phyloP scores from a whole-genome alignment of 305 asterid species.

The Fraxinus baroniana region DNA sequence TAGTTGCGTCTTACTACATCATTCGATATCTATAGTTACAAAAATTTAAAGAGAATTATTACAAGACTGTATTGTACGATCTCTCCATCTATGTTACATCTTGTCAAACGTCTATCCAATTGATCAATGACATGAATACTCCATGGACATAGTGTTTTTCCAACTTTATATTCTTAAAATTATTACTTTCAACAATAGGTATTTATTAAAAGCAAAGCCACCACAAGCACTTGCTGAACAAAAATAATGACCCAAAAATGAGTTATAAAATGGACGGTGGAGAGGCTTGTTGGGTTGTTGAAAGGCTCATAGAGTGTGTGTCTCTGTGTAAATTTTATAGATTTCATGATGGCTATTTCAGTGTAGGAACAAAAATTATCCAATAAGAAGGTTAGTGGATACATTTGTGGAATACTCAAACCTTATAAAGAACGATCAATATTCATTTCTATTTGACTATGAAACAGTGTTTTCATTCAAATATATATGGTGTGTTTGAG shows the following conservation, averaged over 20 bases:
- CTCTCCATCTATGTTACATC: background rate
- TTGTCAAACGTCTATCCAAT: background rate
- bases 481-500: too few species aligned
- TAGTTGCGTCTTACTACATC: background rate
- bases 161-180: background rate
- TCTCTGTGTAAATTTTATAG: background rate
- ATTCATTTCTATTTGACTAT: background rate
- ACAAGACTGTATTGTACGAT: background rate
- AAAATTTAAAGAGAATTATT: background rate
- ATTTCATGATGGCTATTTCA: background rate
- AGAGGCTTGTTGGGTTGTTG: background rate
- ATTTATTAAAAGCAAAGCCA: background rate
- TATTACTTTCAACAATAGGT: background rate
- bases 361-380: background rate
- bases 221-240: background rate
- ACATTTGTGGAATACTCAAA: background rate
- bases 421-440: background rate
- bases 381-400: background rate
- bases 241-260: background rate
- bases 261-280: background rate
- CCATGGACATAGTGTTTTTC: background rate
- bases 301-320: background rate
- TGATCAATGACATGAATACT: background rate
- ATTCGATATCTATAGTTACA: too few species aligned
- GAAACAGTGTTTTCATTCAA: background rate